Evolutionary conservation across 202 grass and related monocot genomes (phyloP), one percentile per base, ranked within the genome.

Genomic region (Zizania palustris): DNA sequence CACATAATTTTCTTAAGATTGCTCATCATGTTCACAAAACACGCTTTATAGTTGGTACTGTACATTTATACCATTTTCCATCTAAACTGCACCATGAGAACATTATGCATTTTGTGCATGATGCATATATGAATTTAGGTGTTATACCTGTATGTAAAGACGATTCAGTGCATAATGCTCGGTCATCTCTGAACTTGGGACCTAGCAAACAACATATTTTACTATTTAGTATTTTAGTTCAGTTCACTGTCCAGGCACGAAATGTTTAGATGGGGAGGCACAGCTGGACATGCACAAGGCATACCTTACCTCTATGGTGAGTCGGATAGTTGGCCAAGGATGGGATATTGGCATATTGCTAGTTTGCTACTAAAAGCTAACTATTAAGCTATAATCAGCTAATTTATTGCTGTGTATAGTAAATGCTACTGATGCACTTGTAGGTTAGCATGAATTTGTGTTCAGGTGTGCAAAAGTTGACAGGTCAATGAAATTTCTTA

Each of bases 81-180:
- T 84, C 33, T 72, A 59, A 85, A 62, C 11, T 74, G 71, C 35
- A 7, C 55, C 45, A 38, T 69, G 33, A 61, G 36, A 80, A 75
- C 45, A 55, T 80, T 80, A 55, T 75, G n/a, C 13, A 3, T 85
- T 65, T 70, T 3, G 41, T 56, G 56, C 42, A 61, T 80, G n/a
- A 45, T 76, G 41, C 76, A 57, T 60, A 33, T 35, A 41, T 56
- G 12, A 63, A 28, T 11, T 63, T 84, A 12, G 63, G 0, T 33
- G 57, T 6, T 73, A 42, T 44, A 45, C 21, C 2, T 54, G 46
- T 54, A 69, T 74, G 36, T 20, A 44, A 10, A 28, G 28, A 28
- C 28, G 2, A 21, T 36, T 68, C 3, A 58, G 51, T 28, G 14
- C 60, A 60, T 60, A 35, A 11, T 72, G 21, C 0, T 38, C 60